A percentile compares a stretch with the other conserved stretches of the same genome.
These are phyloP conservation scores for Pleurostoma richardsiae DNA, from an alignment of 2,329 filamentous ascomycete genomes.

Conservation along the genomic window DNA sequence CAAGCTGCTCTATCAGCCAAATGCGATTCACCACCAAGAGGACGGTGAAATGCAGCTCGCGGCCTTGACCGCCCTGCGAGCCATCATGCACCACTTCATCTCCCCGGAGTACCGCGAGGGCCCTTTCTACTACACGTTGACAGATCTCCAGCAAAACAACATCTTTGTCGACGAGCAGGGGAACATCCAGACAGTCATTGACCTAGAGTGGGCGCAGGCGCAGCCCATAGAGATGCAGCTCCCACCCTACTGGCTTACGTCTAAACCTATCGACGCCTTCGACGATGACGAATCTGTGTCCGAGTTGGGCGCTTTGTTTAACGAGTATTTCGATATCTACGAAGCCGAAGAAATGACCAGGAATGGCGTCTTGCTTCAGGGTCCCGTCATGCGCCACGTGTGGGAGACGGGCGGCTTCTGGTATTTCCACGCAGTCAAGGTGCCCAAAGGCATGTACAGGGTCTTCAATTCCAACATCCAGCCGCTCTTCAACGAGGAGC, in stretches of 20 bases:
- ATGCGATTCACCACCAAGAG: constrained; percentile 17
- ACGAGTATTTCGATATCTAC: constrained; percentile 7
- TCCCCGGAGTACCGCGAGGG: constrained; percentile 16
- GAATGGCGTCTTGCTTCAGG: constrained; percentile 1
- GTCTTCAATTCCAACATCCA: constrained; percentile 12
- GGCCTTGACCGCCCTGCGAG: constrained; percentile 19
- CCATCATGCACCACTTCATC: constrained; percentile 14
- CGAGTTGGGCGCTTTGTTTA: not conserved
- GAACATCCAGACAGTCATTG: constrained; percentile 24
- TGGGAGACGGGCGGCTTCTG: constrained; percentile 11
- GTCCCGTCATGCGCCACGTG: constrained; percentile 1
- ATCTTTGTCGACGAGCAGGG: constrained; percentile 28
- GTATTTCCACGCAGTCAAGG: constrained; percentile 12
- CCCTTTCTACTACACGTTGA: constrained; percentile 26
- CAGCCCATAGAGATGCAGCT: constrained; percentile 21
- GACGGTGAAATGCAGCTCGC: constrained; percentile 24
- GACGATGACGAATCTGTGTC: not conserved
- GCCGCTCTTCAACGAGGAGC: constrained; percentile 11
- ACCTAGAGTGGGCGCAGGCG: constrained; percentile 25
- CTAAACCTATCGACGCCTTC: constrained; percentile 7
- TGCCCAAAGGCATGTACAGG: constrained; percentile 13
- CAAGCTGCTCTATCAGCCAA: constrained; percentile 24
- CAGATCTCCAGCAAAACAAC: constrained; percentile 33
- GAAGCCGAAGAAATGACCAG: constrained; percentile 7
- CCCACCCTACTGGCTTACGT: constrained; percentile 23